Evolutionary conservation across 2,329 filamentous ascomycete genomes (phyloP).

Genomic region (Chaetomiaceae sp.): DNA sequence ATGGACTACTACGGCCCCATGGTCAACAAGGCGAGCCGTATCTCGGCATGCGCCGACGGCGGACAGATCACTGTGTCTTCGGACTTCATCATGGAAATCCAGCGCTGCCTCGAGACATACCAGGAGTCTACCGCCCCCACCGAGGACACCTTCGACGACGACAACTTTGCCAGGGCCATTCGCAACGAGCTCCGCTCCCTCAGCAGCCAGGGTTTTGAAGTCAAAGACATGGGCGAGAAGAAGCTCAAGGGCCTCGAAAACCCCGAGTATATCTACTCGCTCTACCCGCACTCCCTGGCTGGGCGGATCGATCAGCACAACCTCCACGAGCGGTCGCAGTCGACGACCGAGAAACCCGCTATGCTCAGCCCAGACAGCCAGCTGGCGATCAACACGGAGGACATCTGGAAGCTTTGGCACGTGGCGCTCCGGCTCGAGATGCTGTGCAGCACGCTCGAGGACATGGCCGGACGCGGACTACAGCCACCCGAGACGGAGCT

Average conservation of each 20-base stretch:
- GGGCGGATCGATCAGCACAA: constrained; percentile 70
- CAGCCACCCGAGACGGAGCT: constrained; percentile 79
- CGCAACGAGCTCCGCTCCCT: constrained; percentile 82
- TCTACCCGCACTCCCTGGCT: constrained; percentile 85
- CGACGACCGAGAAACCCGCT: constrained; percentile 47
- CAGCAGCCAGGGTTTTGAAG: constrained; percentile 88
- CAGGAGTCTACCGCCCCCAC: constrained; percentile 75
- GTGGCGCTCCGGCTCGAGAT: constrained; percentile 86
- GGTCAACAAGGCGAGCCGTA: constrained; percentile 95
- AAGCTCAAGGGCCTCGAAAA: constrained; percentile 98
- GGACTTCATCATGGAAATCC: constrained; percentile 95
- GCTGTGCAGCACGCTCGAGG: constrained; percentile 85
- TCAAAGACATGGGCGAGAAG: constrained; percentile 87
- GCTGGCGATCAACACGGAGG: constrained; percentile 71
- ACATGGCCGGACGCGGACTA: constrained; percentile 55
- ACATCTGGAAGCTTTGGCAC: constrained; percentile 86
- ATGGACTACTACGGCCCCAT: constrained; percentile 99
- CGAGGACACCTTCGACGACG: constrained; percentile 72
- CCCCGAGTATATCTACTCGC: constrained; percentile 88
- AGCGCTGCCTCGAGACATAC: constrained; percentile 82
- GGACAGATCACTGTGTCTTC: constrained; percentile 96
- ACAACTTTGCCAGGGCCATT: constrained; percentile 69
- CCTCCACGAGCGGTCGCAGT: constrained; percentile 40
- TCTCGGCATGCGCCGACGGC: constrained; percentile 89
- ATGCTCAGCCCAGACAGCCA: constrained; percentile 60